These are phyloP conservation scores for Yarrowia osloensis DNA, from an alignment of 805 yeast species.

Conservation along the genomic window DNA sequence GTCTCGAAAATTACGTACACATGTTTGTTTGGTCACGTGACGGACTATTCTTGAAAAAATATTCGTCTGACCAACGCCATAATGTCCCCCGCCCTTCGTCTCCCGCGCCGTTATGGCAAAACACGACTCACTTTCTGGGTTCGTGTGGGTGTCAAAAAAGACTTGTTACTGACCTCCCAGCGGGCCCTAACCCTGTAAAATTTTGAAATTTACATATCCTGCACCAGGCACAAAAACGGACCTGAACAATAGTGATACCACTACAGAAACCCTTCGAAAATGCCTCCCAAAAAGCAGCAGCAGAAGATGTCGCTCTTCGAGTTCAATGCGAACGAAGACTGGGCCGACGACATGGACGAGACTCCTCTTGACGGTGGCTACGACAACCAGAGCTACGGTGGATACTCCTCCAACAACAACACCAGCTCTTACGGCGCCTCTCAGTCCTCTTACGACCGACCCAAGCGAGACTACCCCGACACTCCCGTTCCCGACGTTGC, in stretches of 20 bases:
- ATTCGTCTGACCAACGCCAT: neutral
- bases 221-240: neutral
- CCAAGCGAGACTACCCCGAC: conserved; percentile 19
- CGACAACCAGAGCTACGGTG: conserved; percentile 35
- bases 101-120: neutral
- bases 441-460: conserved; percentile 12
- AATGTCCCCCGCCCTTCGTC: neutral
- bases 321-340: conserved; percentile 69
- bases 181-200: conserved; percentile 17
- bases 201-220: conserved; percentile 18
- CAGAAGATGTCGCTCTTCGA: conserved; percentile 84
- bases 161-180: conserved; percentile 8
- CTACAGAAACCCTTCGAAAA: conserved; percentile 36
- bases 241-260: conserved; percentile 22
- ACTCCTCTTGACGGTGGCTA: conserved; percentile 13
- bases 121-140: neutral
- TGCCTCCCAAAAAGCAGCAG: conserved; percentile 65
- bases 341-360: conserved; percentile 31
- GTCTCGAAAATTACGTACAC: neutral
- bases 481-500: conserved; percentile 88
- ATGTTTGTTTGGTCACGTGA: neutral
- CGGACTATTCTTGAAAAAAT: neutral
- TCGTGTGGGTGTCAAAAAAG: neutral
- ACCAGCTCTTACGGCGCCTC: conserved; percentile 41
- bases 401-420: conserved; percentile 15